Conservation (phyloP, 2,329 filamentous ascomycete species). For the Fusarium dimerum region DNA sequence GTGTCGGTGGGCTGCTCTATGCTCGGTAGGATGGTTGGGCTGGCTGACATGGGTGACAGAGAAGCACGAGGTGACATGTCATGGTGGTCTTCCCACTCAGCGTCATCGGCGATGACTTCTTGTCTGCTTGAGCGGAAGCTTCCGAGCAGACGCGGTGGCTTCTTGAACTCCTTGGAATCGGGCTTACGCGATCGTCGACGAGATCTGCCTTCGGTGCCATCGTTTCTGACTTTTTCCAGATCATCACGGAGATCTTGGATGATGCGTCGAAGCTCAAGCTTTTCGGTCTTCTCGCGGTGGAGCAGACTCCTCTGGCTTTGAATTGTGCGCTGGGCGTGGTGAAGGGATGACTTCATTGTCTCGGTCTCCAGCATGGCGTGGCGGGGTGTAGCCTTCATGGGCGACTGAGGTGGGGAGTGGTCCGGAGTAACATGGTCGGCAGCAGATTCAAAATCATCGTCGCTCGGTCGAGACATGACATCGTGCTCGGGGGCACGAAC, state of each 20-base stretch:
- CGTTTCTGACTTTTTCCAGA: constrained; percentile 69
- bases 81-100: constrained; percentile 84
- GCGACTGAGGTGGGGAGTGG: constrained; percentile 86
- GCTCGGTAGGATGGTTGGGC: constrained; percentile 18
- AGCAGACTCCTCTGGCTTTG: constrained; percentile 94
- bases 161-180: constrained; percentile 73
- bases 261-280: constrained; percentile 92
- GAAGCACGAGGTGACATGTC: constrained; percentile 30
- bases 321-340: constrained; percentile 94
- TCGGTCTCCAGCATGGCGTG: constrained; percentile 93
- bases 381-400: constrained; percentile 86
- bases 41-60: constrained; percentile 21
- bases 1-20: constrained; percentile 44
- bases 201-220: constrained; percentile 43
- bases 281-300: constrained; percentile 97
- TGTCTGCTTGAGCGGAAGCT: constrained; percentile 72
- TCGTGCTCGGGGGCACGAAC: constrained; percentile 68
- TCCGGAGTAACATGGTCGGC: constrained; percentile 77
- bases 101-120: constrained; percentile 77
- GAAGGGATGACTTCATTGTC: constrained; percentile 89
- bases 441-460: constrained; percentile 65
- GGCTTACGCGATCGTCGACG: constrained; percentile 64
- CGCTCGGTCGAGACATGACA: constrained; percentile 56
- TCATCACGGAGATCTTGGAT: constrained; percentile 95
- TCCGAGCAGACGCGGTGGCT: constrained; percentile 76